These are phyloP conservation scores for Centrapalus pauciflorus DNA, from an alignment of 129 eudicot species.

Conservation along the genomic window DNA sequence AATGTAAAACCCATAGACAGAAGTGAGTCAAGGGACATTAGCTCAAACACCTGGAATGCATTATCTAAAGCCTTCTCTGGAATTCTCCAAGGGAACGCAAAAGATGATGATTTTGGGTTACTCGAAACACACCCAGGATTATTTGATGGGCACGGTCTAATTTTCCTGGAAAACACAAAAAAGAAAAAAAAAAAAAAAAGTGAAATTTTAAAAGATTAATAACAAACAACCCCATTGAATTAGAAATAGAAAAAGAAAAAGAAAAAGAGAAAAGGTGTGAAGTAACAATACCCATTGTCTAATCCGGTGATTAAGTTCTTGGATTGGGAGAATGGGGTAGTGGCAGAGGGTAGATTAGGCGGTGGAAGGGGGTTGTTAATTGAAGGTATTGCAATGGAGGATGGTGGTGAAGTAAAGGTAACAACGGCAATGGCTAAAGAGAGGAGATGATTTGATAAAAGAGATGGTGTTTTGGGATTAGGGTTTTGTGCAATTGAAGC, in stretches of 20 bases:
- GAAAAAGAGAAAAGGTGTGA: background rate
- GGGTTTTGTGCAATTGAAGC: conserved; percentile 17
- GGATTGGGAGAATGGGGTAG: conserved; percentile 88
- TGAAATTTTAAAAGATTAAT: no score
- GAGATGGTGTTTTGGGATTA: conserved; percentile 11
- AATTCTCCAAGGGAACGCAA: conserved; percentile 76
- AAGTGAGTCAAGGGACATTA: background rate
- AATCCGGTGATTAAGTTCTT: conserved; percentile 74
- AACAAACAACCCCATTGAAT: no score
- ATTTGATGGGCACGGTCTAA: conserved; percentile 80
- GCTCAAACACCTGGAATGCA: conserved; percentile 57
- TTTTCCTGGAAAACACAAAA: conserved; percentile 60
- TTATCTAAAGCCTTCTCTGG: conserved; percentile 39
- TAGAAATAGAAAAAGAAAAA: background rate
- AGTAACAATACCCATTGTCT: conserved; percentile 65
- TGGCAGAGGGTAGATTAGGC: conserved; percentile 26
- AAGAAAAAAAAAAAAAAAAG: no score
- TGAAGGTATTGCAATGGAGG: conserved; percentile 62
- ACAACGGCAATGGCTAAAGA: conserved; percentile 56
- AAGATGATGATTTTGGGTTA: conserved; percentile 70
- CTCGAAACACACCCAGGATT: conserved; percentile 90
- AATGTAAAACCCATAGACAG: background rate
- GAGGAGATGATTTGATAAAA: conserved; percentile 36
- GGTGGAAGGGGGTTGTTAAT: conserved; percentile 31
- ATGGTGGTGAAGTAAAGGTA: conserved; percentile 49